Evolutionary conservation across 441 rosid genomes (phyloP).

Genomic region (Metrosideros polymorpha): DNA sequence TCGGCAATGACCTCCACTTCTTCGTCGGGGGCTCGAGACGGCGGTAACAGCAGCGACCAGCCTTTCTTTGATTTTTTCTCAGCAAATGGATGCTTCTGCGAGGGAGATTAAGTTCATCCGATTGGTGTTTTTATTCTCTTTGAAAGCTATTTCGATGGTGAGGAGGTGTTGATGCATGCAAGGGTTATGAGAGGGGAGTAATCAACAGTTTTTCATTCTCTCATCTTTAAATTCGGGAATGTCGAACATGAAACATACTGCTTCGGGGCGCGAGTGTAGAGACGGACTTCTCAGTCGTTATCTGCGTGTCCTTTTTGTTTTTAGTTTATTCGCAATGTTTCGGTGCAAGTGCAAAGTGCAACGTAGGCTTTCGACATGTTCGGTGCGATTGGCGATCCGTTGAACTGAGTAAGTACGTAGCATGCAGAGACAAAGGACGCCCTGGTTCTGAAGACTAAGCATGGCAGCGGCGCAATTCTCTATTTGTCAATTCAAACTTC

Average conservation of each 20-base stretch:
- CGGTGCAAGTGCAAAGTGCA: not conserved
- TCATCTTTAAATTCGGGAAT: not conserved
- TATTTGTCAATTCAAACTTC: not conserved
- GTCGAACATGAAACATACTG: not conserved
- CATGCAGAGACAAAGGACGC: not conserved
- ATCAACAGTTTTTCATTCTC: not conserved
- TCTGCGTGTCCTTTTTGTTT: not conserved
- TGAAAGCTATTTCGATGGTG: not conserved
- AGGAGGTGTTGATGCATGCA: not conserved
- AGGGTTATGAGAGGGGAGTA: not conserved
- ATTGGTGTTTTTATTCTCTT: not conserved
- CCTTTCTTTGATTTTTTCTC: conserved; percentile 67
- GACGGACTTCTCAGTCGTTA: not conserved
- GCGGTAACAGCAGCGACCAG: conserved; percentile 7
- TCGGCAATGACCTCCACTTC: conserved; percentile 8
- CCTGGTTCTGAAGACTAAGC: not conserved
- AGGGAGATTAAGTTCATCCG: not conserved
- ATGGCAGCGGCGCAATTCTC: not conserved
- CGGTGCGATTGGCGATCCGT: not conserved
- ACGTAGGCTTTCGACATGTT: not conserved
- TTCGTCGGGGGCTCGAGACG: conserved; percentile 15
- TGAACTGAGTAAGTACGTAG: not conserved
- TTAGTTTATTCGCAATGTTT: not conserved
- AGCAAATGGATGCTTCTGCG: not conserved
- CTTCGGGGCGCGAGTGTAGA: not conserved